Conservation (phyloP, 345 rosid species). For the Arabis hirsuta region DNA sequence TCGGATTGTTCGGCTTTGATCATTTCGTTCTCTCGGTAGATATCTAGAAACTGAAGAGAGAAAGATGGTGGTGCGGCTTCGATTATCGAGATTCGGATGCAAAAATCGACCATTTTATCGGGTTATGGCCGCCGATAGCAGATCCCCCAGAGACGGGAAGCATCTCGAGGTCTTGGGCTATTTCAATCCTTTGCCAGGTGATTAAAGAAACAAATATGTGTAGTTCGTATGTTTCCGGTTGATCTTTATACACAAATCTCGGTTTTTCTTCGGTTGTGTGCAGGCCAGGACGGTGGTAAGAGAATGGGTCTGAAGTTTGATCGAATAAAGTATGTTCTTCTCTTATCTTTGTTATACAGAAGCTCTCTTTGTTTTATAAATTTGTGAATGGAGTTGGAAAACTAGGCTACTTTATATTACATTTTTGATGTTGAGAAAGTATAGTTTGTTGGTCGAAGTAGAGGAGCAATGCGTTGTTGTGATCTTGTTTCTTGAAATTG, state of each 20-base stretch:
- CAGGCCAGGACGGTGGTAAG: slow-evolving; percentile 95
- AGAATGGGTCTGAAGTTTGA: slow-evolving; percentile 92
- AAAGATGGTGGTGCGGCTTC: slow-evolving; percentile 75
- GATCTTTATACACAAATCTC: slow-evolving; percentile 14
- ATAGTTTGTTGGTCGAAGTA: not conserved
- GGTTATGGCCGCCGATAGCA: slow-evolving; percentile 90
- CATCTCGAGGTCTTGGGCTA: slow-evolving; percentile 86
- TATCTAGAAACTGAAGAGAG: not conserved
- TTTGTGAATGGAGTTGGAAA: not conserved
- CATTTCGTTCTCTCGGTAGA: not conserved
- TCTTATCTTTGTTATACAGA: not conserved
- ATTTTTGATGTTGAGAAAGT: not conserved
- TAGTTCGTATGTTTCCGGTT: not conserved
- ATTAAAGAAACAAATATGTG: not conserved
- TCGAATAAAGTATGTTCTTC: slow-evolving; percentile 74
- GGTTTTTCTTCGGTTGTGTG: not conserved
- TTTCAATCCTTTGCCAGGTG: slow-evolving; percentile 89
- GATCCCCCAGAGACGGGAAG: slow-evolving; percentile 88
- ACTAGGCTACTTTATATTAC: not conserved
- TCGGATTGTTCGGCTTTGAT: not conserved
- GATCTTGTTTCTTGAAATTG: not conserved
- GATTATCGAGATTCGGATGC: slow-evolving; percentile 84
- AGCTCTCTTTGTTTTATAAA: not conserved
- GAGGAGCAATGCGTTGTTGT: not conserved
- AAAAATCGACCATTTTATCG: slow-evolving; percentile 82